These are phyloP conservation scores for Pythium angustatum DNA, from an alignment of 352 stramenopile species.

Conservation along the genomic window DNA sequence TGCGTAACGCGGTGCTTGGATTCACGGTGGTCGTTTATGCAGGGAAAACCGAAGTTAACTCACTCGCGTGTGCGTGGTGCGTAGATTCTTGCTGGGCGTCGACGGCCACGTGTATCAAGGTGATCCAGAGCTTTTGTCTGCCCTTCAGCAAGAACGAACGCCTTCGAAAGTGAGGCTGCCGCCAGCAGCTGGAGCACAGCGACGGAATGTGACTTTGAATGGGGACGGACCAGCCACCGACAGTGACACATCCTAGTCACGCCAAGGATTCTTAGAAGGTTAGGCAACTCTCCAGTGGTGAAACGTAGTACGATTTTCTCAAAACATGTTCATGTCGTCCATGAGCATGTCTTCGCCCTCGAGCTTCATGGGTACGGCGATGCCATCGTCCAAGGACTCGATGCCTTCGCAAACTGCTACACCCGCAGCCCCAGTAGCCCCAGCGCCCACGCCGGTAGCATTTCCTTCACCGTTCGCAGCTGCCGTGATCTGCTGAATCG, in stretches of 20 bases:
- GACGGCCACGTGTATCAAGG: constrained; percentile 84
- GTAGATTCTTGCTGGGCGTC: constrained; percentile 70
- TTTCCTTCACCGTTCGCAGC: constrained; percentile 1
- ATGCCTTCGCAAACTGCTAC: constrained; percentile 79
- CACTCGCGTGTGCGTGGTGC: constrained; percentile 14
- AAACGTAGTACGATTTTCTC: constrained; percentile 26
- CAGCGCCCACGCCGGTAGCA: constrained; percentile 3
- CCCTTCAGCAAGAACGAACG: constrained; percentile 48
- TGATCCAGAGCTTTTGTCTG: constrained; percentile 55
- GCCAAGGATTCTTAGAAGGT: constrained; percentile 1
- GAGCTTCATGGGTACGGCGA: constrained; percentile 80
- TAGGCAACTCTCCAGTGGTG: constrained; percentile 7
- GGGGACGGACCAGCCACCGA: constrained; percentile 5
- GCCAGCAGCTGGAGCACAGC: constrained; percentile 37
- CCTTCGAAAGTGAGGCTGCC: constrained; percentile 51
- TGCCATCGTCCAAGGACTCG: constrained; percentile 66
- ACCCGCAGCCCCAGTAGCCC: constrained; percentile 17
- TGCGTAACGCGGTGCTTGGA: constrained; percentile 14
- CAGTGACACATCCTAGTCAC: constrained; percentile 16
- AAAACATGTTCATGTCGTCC: constrained; percentile 88
- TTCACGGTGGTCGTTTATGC: too few relatives aligned
- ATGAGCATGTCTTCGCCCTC: constrained; percentile 82
- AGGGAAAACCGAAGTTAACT: too few relatives aligned
- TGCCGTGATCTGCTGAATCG: constrained; percentile 16
- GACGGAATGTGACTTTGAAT: constrained; percentile 23